A percentile compares a stretch with the other conserved stretches of the same genome.
These are phyloP conservation scores for Colletotrichum karsti DNA, from an alignment of 2,329 filamentous ascomycete genomes.

Conservation along the genomic window DNA sequence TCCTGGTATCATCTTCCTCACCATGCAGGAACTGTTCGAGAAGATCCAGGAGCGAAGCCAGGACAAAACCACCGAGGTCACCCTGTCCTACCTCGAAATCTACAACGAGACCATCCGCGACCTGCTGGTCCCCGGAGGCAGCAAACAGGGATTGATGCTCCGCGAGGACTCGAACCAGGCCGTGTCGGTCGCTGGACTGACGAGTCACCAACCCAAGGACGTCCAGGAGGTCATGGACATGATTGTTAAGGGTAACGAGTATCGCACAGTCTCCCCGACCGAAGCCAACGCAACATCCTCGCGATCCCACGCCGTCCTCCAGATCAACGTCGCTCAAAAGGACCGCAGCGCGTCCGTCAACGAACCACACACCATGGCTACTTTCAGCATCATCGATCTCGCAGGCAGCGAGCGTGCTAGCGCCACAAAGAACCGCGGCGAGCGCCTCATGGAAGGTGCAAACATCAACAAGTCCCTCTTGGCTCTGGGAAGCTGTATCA, in stretches of 20 bases:
- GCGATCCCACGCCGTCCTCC: slow-evolving; percentile 93
- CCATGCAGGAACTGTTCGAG: slow-evolving; percentile 99
- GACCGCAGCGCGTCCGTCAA: slow-evolving; percentile 92
- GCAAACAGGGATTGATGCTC: slow-evolving; percentile 87
- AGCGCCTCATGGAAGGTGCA: slow-evolving; percentile 89
- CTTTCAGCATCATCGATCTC: slow-evolving; percentile 96
- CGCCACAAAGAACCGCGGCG: slow-evolving; percentile 95
- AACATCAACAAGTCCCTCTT: slow-evolving; percentile 99
- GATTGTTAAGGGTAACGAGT: slow-evolving; percentile 94
- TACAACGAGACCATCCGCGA: slow-evolving; percentile 99
- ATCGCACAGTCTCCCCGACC: slow-evolving; percentile 94
- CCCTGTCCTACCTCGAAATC: slow-evolving; percentile 95
- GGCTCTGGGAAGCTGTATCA: slow-evolving; percentile 96
- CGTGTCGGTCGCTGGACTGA: slow-evolving; percentile 89
- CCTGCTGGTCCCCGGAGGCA: slow-evolving; percentile 84
- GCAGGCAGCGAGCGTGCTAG: slow-evolving; percentile 96
- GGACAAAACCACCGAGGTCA: slow-evolving; percentile 89
- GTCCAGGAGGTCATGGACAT: slow-evolving; percentile 99
- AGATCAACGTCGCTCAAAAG: slow-evolving; percentile 95
- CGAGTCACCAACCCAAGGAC: slow-evolving; percentile 88
- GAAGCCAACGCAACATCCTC: slow-evolving; percentile 98
- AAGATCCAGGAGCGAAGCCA: slow-evolving; percentile 87
- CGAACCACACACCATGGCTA: slow-evolving; percentile 98
- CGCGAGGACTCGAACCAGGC: slow-evolving; percentile 94
- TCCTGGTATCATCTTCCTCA: slow-evolving; percentile 97